phyloP scores from a whole-genome alignment of 129 eudicot species.

The Deinandra increscens region DNA sequence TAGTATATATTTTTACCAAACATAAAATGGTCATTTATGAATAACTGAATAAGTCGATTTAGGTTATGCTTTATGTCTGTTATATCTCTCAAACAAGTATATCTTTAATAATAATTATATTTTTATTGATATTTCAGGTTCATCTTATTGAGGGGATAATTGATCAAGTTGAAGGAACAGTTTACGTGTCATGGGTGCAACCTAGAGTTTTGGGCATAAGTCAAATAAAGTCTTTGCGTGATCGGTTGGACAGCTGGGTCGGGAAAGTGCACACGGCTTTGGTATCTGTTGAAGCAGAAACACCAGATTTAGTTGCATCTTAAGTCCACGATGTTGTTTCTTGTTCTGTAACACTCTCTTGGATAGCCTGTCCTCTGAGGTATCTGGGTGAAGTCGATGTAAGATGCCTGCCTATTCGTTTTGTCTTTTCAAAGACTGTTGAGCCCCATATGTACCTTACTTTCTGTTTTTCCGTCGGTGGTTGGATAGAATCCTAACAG shows the following conservation, averaged over 20 bases:
- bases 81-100: not conserved
- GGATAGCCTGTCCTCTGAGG: conserved; percentile 14
- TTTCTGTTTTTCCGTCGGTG: not conserved
- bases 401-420: conserved; percentile 30
- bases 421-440: not conserved
- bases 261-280: conserved; percentile 87
- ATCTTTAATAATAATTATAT: not conserved
- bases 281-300: conserved; percentile 90
- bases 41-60: not conserved
- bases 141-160: conserved; percentile 90
- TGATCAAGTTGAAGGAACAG: conserved; percentile 92
- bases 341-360: conserved; percentile 36
- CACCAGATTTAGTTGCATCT: conserved; percentile 85
- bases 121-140: conserved; percentile 45
- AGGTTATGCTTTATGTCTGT: not conserved
- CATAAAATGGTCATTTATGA: not conserved
- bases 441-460: conserved; percentile 2
- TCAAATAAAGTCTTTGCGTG: conserved; percentile 80
- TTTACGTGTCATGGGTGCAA: conserved; percentile 92
- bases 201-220: conserved; percentile 86
- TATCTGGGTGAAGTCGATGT: conserved; percentile 17
- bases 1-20: not conserved
- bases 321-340: conserved; percentile 22
- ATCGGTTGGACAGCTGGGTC: conserved; percentile 81
- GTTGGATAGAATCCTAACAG: conserved; percentile 11